phyloP scores from a whole-genome alignment of 106 monocot genomes.

The Allium cepa region DNA sequence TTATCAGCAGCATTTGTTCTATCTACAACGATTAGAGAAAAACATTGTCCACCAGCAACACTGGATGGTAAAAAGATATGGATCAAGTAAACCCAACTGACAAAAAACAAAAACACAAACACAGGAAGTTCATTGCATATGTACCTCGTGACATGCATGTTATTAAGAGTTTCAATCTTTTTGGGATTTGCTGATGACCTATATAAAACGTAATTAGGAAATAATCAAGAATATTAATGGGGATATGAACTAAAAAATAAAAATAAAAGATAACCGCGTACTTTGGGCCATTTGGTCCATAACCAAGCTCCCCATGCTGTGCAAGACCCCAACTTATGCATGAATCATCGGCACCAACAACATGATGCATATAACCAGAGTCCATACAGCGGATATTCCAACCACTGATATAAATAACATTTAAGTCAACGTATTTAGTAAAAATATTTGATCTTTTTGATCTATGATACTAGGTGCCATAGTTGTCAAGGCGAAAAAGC shows the following conservation, averaged over 20 bases:
- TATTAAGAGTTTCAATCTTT: slow-evolving; percentile 87
- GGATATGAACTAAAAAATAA: not conserved
- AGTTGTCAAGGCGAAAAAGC: too few relatives aligned
- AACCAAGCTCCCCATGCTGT: slow-evolving; percentile 88
- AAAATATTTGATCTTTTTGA: too few relatives aligned
- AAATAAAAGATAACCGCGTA: slow-evolving; percentile 21
- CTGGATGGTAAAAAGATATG: slow-evolving; percentile 22
- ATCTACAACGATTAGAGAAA: slow-evolving; percentile 83
- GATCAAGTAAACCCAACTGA: not conserved
- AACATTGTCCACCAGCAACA: slow-evolving; percentile 77
- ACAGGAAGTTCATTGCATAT: not conserved
- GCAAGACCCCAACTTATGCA: slow-evolving; percentile 93
- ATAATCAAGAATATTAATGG: not conserved
- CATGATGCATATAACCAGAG: slow-evolving; percentile 94
- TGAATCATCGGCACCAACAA: slow-evolving; percentile 91
- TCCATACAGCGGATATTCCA: slow-evolving; percentile 99
- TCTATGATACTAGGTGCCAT: too few relatives aligned
- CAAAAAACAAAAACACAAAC: not conserved
- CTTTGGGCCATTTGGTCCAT: slow-evolving; percentile 84
- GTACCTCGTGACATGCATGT: slow-evolving; percentile 84
- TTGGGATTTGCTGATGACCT: slow-evolving; percentile 95
- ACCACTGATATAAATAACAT: slow-evolving; percentile 34
- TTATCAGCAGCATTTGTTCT: slow-evolving; percentile 56
- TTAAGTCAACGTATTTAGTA: too few relatives aligned
- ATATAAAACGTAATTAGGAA: not conserved